Evolutionary conservation across 2,329 filamentous ascomycete genomes (phyloP), one percentile per base, ranked within the genome.

Genomic region (Cryphonectria naterciae): DNA sequence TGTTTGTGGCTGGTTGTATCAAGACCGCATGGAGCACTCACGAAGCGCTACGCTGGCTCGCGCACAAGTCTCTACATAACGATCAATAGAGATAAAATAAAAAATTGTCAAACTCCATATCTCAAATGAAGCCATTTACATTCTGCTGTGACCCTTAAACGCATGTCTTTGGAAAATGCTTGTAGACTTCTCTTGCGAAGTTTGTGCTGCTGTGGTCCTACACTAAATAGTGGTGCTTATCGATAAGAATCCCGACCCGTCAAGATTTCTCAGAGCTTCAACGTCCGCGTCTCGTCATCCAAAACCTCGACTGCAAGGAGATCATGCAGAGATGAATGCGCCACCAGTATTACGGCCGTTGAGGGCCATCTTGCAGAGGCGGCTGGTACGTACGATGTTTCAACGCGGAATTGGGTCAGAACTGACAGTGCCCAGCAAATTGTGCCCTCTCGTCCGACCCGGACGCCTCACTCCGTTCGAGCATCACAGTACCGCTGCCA

Each of bases 291-390:
- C 22, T 66, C 68, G 46, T 39, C 58, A 56, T n/a, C 37, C 65
- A 60, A 62, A 64, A 41, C 64, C 54, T 39, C 62, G 46, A 65
- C 58, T 28, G 46, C 69, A 64, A 67, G 43, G 67, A 68, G 65
- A 72, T 72, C 65, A 65, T 67, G 74, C 77, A 77, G 76, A 76
- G 72, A 81, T 81, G 78, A 79, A 77, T 72, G 72, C 77, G 69
- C 77, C 78, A 66, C 77, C 79, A 73, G 77, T 81, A 79, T 74
- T 81, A 80, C 75, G 79, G 76, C 78, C 79, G 70, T 71, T 79
- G 62, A 77, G 78, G 77, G 76, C 75, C 62, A 72, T 77, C 25
- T 68, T 79, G 56, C 76, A 77, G 72, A 75, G 75, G 65, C 76
- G 76, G 70, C 68, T 77, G 77, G 80, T 81, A 73, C 17, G 68